phyloP scores from a whole-genome alignment of 2,329 filamentous ascomycete genomes.

The Didymella keratinophila region DNA sequence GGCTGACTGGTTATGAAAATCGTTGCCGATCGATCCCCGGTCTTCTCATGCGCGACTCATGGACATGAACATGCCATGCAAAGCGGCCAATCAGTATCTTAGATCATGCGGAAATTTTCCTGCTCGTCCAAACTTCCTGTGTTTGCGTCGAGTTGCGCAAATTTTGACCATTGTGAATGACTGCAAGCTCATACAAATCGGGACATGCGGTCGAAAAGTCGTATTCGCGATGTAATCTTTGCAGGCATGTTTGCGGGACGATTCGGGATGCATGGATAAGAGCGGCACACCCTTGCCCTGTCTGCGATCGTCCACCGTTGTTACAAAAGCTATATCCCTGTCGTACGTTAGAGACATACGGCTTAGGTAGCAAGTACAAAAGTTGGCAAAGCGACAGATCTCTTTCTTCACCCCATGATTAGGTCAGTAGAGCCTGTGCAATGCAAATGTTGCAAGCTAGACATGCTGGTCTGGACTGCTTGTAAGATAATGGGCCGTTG shows the following conservation, averaged over 20 bases:
- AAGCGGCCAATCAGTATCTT: not conserved
- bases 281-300: conserved; percentile 40
- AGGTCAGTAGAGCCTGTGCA: conserved; percentile 7
- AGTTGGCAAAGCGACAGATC: conserved; percentile 16
- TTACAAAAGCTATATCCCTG: conserved; percentile 41
- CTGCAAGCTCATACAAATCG: conserved; percentile 26
- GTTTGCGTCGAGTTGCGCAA: not conserved
- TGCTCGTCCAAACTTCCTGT: not conserved
- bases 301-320: conserved; percentile 45
- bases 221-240: conserved; percentile 26
- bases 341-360: conserved; percentile 37
- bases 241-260: conserved; percentile 38
- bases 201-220: conserved; percentile 21
- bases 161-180: conserved; percentile 7
- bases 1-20: conserved; percentile 17
- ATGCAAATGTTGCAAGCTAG: conserved; percentile 13
- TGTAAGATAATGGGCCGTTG: not conserved
- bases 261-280: conserved; percentile 42
- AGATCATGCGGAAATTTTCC: not conserved
- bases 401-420: not conserved
- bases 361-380: conserved; percentile 18
- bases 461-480: not conserved
- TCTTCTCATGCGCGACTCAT: conserved; percentile 16
- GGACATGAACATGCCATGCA: not conserved
- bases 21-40: conserved; percentile 25